Evolutionary conservation across 2,329 filamentous ascomycete species (phyloP), one percentile per base, ranked within the genome.

Genomic region (Fusarium xylarioides): DNA sequence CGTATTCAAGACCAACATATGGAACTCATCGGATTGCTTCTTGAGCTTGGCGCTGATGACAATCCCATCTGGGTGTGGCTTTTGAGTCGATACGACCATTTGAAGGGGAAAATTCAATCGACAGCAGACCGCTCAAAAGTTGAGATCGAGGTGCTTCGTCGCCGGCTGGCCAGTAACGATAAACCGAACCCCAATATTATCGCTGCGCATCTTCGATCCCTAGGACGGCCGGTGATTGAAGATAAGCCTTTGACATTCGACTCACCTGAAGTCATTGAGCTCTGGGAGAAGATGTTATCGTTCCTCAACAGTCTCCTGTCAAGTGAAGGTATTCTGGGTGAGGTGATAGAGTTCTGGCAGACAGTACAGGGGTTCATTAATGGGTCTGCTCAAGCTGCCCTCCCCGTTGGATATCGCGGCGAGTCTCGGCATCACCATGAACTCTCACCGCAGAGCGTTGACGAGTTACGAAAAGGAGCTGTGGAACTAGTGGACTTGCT

Each of bases 1-100:
- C 80, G 91, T 43, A 86, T 89, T 11, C 94, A 95, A 78, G 94
- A 97, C 75, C 89, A 91, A 80, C 93, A 98, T 78, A 94, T 98
- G 90, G 94, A 97, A 79, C 86, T 98, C 53, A 98, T 99, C 61
- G 88, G 91, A 28, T 86, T 98, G 40, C 86, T 99, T 59, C 85
- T 99, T n/a, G 95, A 99, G 81, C 86, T 99, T 26, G 97, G 96
- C 11, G 95, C 97, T 5, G 93, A 97, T 15, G 95, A 98, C 67
- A 99, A 97, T 77, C 96, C 96, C 3, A 97, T 99, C 70, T 97
- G 94, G 93, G 89, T 97, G 16, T 99, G 96, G 95, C 89, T 99
- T 32, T 85, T 95, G 62, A 97, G 94, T 78, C 91, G 94, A 50
- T 97, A 95, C 79, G 94, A 97, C 73, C 91, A 95, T 78, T 86